Evolutionary conservation across 1,139 yeast genomes (phyloP).

Genomic region (Nadsonia starkeyi-henricii): DNA sequence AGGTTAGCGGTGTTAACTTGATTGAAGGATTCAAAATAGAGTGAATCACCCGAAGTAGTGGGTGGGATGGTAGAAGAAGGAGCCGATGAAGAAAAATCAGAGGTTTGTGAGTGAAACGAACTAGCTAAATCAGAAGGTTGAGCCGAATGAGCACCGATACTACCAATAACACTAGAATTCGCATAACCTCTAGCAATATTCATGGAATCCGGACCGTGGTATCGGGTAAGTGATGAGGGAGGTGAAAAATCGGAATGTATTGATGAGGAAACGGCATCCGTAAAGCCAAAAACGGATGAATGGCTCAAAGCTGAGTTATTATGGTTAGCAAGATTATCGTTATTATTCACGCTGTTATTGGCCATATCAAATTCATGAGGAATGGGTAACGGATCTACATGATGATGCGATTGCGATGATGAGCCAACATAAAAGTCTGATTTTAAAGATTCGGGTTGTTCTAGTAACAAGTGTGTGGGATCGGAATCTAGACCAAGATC

Average conservation of each 20-base stretch:
- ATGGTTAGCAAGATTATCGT: too few species aligned
- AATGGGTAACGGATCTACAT: not conserved
- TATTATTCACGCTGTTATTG: too few species aligned
- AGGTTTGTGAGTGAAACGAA: too few species aligned
- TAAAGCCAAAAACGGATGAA: too few species aligned
- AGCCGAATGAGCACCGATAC: too few species aligned
- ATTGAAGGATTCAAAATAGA: too few species aligned
- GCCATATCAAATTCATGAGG: not conserved
- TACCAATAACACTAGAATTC: not conserved
- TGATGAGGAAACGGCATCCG: not conserved
- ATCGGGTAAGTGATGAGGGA: not conserved
- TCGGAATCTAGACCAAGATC: not conserved
- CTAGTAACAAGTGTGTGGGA: not conserved
- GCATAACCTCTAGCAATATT: not conserved
- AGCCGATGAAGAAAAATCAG: not conserved
- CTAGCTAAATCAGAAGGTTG: too few species aligned
- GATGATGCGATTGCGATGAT: not conserved
- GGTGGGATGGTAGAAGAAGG: not conserved
- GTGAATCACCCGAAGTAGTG: not conserved
- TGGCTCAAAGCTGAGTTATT: too few species aligned
- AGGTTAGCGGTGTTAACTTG: too few species aligned
- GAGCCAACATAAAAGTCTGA: not conserved
- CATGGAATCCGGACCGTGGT: not conserved
- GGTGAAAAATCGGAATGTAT: not conserved
- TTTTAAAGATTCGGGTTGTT: not conserved